Evolutionary conservation across 441 rosid species (phyloP), one percentile per base, ranked within the genome.

Genomic region (Croton laevigatus): DNA sequence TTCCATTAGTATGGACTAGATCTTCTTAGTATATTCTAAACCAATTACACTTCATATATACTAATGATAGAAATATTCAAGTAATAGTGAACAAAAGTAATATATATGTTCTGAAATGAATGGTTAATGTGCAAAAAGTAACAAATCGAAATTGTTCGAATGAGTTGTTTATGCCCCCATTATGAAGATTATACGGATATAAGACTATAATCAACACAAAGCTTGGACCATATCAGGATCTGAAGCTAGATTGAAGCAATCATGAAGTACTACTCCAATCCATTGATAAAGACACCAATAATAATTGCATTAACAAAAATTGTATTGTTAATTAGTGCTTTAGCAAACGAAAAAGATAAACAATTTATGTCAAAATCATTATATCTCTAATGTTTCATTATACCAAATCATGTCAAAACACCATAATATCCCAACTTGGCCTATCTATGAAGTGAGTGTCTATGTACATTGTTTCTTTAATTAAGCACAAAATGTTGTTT

Each of bases 281-380:
- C 71, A 23, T 19, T 59, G 58, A 63, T n/a, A 45, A 44, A 36
- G 66, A 59, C 53, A 32, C 48, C 53, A 57, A 59, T 6, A 69
- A 55, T 73, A 34, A 34, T 44, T 38, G 42, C 13, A 23, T 48
- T 36, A 16, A 6, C 38, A 34, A 45, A 46, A 44, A 54, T 22
- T 12, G 53, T 51, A 44, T 55, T 36, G 42, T 51, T 66, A 34
- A 36, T 11, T 17, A 32, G 59, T 36, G 60, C 60, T 52, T 66
- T 36, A 36, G 34, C 32, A n/a, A 66, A 6, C 44, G 36, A 52
- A 37, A 36, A 40, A 60, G 16, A 40, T 2, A n/a, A 40, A 7
- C 11, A 40, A 11, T 61, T 5, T 34, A 60, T 37, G 45, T 37
- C 45, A 60, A 36, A 53, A 53, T 23, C 27, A 53, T 53, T 11